Evolutionary conservation across 164 flowering plant species (phyloP), one percentile per base, ranked within the genome.

Genomic region (Stephania yunnanensis): DNA sequence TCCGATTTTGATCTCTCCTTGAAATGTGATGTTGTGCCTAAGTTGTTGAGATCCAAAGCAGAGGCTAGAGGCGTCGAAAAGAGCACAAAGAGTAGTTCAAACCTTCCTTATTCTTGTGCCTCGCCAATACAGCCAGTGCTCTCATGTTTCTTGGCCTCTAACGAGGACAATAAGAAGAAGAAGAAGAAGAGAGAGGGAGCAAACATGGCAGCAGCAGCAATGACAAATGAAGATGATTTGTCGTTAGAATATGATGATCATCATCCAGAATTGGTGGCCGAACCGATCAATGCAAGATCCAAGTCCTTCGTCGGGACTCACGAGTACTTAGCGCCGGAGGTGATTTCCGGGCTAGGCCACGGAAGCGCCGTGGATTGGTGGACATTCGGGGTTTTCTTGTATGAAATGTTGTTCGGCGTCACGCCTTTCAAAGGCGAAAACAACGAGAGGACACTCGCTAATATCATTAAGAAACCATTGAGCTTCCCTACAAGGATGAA

Each of bases 281-380:
- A 94, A 69, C 97, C 97, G 7, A 79, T 84, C 4, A 74, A 81
- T 10, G 97, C 94, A 1, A 69, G 93, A 22, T 94, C 98, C 1
- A 89, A 85, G 74, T 94, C 98, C 0, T 92, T 92, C 61, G 97
- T 94, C 0, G 98, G 98, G n/a, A 93, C 98, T 7, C 98, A 93
- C 55, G 98, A 93, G 87, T 93, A 93, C 83, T 78, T 93, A 12
- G 97, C 97, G 0, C 97, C 97, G 9, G 97, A 93, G 80, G 93
- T 94, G 72, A 89, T 94, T 70, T 85, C 93, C 0, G 98, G 97
- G 7, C 83, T 79, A 72, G 97, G 97, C 70, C 98, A 94, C 72
- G 97, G 98, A 2, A 82, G 89, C 22, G 93, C 89, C 0, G 98
- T 94, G 10, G 98, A 94, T 71, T 94, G 98, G 98, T 94, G 98